Conservation (phyloP, 2,329 filamentous ascomycete genomes). For the Pseudocercospora fijiensis region DNA sequence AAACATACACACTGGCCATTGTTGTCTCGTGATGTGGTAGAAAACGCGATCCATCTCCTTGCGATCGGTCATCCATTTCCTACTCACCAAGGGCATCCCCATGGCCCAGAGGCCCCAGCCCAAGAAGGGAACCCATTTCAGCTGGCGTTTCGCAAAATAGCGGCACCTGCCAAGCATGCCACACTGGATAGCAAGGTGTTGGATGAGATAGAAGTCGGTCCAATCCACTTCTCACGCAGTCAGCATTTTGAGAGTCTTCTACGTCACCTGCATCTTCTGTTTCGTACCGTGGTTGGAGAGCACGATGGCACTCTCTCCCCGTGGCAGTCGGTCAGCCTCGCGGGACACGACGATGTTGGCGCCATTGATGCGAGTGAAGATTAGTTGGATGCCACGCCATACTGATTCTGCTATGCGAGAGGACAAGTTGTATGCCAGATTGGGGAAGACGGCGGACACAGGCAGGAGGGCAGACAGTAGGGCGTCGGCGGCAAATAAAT, state of each 20-base stretch:
- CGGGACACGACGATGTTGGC: slow-evolving; percentile 53
- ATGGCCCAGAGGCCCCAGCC: slow-evolving; percentile 66
- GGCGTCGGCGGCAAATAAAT: slow-evolving; percentile 54
- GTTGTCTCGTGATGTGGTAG: slow-evolving; percentile 51
- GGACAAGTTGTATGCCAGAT: slow-evolving; percentile 54
- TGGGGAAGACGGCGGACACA: slow-evolving; percentile 42
- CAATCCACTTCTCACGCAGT: slow-evolving; percentile 47
- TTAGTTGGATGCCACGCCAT: slow-evolving; percentile 58
- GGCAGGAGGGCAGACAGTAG: slow-evolving; percentile 41
- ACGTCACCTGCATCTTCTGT: neutral
- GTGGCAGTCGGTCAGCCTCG: slow-evolving; percentile 51
- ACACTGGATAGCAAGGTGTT: slow-evolving; percentile 54
- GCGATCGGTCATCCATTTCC: slow-evolving; percentile 59
- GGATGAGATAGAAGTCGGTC: slow-evolving; percentile 65
- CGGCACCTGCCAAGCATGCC: slow-evolving; percentile 62
- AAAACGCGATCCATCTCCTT: slow-evolving; percentile 60
- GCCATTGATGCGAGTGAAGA: slow-evolving; percentile 57
- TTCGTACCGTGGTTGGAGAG: slow-evolving; percentile 53
- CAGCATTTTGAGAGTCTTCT: neutral
- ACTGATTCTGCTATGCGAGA: slow-evolving; percentile 56
- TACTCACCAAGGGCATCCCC: slow-evolving; percentile 63
- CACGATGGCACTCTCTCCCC: slow-evolving; percentile 60
- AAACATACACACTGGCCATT: slow-evolving; percentile 59
- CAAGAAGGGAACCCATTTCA: slow-evolving; percentile 60
- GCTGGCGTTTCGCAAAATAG: slow-evolving; percentile 62